These are phyloP conservation scores for Podaxis sp. DNA, from an alignment of 768 basidiomycete genomes.

Conservation along the genomic window DNA sequence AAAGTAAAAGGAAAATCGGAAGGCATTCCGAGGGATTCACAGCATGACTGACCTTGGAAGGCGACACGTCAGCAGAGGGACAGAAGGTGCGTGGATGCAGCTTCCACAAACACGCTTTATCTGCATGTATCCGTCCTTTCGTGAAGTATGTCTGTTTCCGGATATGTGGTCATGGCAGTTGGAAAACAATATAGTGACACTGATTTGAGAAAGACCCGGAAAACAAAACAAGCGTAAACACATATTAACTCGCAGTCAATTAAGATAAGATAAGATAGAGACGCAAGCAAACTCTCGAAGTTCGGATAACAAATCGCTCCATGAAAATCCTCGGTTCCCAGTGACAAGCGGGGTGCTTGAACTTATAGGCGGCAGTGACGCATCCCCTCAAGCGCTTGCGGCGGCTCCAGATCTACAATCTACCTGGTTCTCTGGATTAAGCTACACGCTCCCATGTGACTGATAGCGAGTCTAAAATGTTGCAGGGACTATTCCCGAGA, in stretches of 20 bases:
- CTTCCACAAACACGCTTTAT: no score
- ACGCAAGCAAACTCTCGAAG: background rate
- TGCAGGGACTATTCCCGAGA: background rate
- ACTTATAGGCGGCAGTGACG: background rate
- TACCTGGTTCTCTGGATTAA: background rate
- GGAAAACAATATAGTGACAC: background rate
- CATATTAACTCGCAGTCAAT: background rate
- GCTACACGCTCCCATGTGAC: background rate
- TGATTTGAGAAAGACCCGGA: background rate
- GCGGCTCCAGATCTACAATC: background rate
- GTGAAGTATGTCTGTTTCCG: no score
- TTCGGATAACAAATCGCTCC: background rate
- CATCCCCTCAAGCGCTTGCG: background rate
- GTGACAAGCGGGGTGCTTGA: no score
- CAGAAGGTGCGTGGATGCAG: no score
- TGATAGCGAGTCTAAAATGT: background rate
- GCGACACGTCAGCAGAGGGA: no score
- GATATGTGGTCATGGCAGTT: background rate
- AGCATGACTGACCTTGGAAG: no score
- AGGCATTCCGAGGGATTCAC: no score
- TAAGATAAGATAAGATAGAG: background rate
- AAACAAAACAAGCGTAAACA: background rate
- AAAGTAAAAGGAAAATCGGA: no score
- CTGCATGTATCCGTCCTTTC: no score
- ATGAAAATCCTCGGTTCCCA: background rate